Conservation (phyloP, 768 basidiomycete genomes). For the Boletus rex-veris region DNA sequence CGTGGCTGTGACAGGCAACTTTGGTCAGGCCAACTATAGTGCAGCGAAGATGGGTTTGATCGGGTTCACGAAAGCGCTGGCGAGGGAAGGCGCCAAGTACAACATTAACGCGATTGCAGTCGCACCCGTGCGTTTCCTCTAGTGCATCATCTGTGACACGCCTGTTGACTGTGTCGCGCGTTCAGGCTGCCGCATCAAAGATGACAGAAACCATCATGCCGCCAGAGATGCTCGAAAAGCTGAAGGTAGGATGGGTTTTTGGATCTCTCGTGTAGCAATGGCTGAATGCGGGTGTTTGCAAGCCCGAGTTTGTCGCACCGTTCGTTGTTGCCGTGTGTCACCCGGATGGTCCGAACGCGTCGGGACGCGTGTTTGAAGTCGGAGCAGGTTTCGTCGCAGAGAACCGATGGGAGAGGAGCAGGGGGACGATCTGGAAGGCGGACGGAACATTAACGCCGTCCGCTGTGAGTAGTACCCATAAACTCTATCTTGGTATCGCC, state of each 20-base stretch:
- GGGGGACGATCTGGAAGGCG: slow-evolving; percentile 85
- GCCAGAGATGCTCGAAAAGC: slow-evolving; percentile 85
- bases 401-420: slow-evolving; percentile 89
- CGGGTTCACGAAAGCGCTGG: slow-evolving; percentile 89
- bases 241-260: slow-evolving; percentile 48
- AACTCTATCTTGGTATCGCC: not conserved
- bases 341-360: slow-evolving; percentile 75
- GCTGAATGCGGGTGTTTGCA: not conserved
- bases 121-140: slow-evolving; percentile 64
- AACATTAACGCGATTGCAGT: slow-evolving; percentile 84
- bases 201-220: slow-evolving; percentile 98
- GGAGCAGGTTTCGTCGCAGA: slow-evolving; percentile 92
- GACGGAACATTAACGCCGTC: slow-evolving; percentile 91
- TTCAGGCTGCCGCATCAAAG: slow-evolving; percentile 81
- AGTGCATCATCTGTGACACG: not conserved
- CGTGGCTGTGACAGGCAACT: slow-evolving; percentile 58
- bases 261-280: not conserved
- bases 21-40: slow-evolving; percentile 97
- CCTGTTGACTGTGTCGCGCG: not conserved
- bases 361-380: slow-evolving; percentile 84
- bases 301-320: slow-evolving; percentile 90
- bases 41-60: slow-evolving; percentile 97
- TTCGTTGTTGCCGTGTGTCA: slow-evolving; percentile 87
- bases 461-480: slow-evolving; percentile 53
- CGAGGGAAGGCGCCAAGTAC: slow-evolving; percentile 89